Evolutionary conservation across 495 filamentous ascomycete species (phyloP).

Genomic region (Xylaria grammica): DNA sequence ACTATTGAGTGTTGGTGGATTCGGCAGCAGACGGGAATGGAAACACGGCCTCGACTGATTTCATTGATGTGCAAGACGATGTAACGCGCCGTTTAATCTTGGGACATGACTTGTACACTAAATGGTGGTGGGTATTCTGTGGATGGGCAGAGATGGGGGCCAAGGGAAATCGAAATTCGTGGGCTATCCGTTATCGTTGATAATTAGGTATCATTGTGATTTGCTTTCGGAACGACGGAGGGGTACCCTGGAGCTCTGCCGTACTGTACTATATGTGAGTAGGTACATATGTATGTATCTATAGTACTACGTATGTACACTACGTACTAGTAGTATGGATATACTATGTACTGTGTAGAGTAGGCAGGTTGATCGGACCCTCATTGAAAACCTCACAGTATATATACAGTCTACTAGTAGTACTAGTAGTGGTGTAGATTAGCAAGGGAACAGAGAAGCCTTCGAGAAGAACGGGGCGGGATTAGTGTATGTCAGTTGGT

Average conservation of each 20-base stretch:
- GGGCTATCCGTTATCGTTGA: constrained; percentile 4
- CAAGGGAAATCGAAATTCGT: constrained; percentile 12
- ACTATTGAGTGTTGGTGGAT: constrained; percentile 1
- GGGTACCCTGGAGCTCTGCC: neutral
- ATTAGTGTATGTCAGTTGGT: constrained; percentile 16
- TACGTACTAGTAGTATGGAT: too few species aligned
- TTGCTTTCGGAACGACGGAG: neutral
- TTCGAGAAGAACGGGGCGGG: constrained; percentile 22
- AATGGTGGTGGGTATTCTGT: too few species aligned
- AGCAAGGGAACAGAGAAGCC: constrained; percentile 1
- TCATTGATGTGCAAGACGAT: constrained; percentile 17
- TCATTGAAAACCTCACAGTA: too few species aligned
- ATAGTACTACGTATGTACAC: too few species aligned
- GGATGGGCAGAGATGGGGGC: neutral
- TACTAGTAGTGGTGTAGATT: too few species aligned
- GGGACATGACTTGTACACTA: too few species aligned
- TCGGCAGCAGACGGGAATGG: constrained; percentile 8
- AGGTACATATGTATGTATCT: neutral
- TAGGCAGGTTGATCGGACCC: too few species aligned
- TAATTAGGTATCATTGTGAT: neutral
- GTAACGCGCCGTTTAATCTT: constrained; percentile 18
- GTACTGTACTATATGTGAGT: neutral
- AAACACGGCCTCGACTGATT: constrained; percentile 7
- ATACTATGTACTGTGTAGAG: too few species aligned
- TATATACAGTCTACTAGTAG: too few species aligned